Evolutionary conservation across 192 early-diverging fungal genomes (phyloP).

Genomic region (Entophlyctis luteolus): DNA sequence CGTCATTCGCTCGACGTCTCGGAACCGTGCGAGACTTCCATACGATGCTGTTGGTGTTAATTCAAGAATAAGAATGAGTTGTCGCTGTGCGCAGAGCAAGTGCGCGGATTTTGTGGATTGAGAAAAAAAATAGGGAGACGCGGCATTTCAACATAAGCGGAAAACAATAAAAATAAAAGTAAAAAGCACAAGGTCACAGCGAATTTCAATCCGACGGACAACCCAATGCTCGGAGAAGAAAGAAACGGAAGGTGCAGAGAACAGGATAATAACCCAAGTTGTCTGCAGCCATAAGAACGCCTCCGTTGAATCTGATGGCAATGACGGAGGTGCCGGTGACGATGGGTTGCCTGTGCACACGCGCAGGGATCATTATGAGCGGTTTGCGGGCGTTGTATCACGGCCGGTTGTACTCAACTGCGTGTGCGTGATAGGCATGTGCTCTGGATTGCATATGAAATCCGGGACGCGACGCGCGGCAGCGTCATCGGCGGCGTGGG

Average conservation of each 20-base stretch:
- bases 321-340: conserved; percentile 93
- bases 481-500: conserved; percentile 16
- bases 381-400: background rate
- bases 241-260: too few species aligned
- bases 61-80: background rate
- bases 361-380: background rate
- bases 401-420: conserved; percentile 8
- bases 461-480: too few species aligned
- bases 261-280: conserved; percentile 76
- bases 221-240: too few species aligned
- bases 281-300: conserved; percentile 94
- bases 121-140: too few species aligned
- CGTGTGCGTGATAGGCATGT: conserved; percentile 29
- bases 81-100: too few species aligned
- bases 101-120: too few species aligned
- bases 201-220: too few species aligned
- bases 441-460: conserved; percentile 15
- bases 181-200: too few species aligned
- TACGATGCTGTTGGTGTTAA: conserved; percentile 84
- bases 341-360: conserved; percentile 58
- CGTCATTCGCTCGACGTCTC: conserved; percentile 78
- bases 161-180: too few species aligned
- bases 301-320: conserved; percentile 93
- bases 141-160: too few species aligned
- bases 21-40: conserved; percentile 88